Conservation (phyloP, 352 stramenopile genomes). For the Pythium brassicae region DNA sequence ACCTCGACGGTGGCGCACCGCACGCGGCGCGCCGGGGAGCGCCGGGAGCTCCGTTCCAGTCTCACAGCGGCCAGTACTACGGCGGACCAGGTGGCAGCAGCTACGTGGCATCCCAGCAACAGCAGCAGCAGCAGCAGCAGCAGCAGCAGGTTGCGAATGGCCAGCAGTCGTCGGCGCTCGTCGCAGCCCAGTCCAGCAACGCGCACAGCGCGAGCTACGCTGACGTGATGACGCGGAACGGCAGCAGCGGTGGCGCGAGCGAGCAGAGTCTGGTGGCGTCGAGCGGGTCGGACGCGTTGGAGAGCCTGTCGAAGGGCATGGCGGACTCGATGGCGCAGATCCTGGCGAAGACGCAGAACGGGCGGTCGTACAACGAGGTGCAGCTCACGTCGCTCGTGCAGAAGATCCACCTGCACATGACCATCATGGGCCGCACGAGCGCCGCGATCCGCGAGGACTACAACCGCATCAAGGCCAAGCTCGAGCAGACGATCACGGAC, state of each 20-base stretch:
- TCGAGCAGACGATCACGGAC: constrained; percentile 30
- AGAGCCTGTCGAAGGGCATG: constrained; percentile 26
- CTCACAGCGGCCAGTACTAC: constrained; percentile 13
- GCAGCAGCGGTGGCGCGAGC: background rate
- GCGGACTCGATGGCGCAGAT: constrained; percentile 34
- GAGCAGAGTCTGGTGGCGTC: constrained; percentile 12
- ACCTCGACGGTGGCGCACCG: constrained; percentile 10
- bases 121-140: background rate
- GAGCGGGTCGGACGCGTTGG: constrained; percentile 17
- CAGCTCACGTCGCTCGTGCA: constrained; percentile 32
- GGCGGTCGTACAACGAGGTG: constrained; percentile 24
- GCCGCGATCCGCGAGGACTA: constrained; percentile 31
- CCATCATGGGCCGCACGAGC: constrained; percentile 36
- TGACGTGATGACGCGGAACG: constrained; percentile 17
- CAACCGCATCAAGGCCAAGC: constrained; percentile 24
- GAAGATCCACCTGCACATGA: constrained; percentile 38
- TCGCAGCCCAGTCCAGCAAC: constrained; percentile 7
- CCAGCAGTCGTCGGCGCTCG: constrained; percentile 13
- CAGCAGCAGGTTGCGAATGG: constrained; percentile 13
- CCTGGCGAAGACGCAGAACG: constrained; percentile 25
- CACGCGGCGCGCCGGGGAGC: constrained; percentile 2
- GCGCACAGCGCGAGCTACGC: constrained; percentile 18
- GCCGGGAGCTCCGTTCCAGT: constrained; percentile 4
- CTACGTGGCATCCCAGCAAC: too few species aligned
- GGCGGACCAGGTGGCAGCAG: background rate